These are phyloP conservation scores for Stentor coeruleus DNA, from an alignment of 73 alveolate species.

Conservation along the genomic window DNA sequence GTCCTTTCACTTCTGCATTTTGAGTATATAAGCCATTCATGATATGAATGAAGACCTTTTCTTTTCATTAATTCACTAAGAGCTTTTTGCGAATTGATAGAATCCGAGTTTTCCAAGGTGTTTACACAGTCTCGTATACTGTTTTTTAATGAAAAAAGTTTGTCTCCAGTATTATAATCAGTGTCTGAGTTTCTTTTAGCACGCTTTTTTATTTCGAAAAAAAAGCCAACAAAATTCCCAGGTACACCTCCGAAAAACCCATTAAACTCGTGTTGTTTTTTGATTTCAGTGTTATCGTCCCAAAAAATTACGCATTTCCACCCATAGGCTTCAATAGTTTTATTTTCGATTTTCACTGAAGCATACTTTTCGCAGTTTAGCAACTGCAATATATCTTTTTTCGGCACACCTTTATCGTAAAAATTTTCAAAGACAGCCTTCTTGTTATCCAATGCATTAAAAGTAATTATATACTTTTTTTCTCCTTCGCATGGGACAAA, in stretches of 20 bases:
- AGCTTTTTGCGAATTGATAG: background rate
- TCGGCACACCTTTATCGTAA: no score
- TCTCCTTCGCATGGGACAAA: no score
- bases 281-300: background rate
- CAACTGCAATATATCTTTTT: no score
- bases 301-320: background rate
- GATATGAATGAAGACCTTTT: background rate
- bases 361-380: no score
- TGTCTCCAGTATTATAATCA: no score
- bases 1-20: background rate
- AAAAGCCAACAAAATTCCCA: background rate
- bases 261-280: background rate
- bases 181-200: background rate
- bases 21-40: background rate
- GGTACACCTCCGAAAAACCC: background rate
- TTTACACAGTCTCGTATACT: background rate
- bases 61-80: background rate
- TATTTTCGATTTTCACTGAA: no score
- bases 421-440: no score
- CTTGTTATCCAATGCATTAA: no score
- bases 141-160: background rate
- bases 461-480: no score
- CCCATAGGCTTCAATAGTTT: no score
- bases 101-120: background rate
- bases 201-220: background rate